These are phyloP conservation scores for Violaceomyces palustris DNA, from an alignment of 1,284 basidiomycete genomes.

Conservation along the genomic window DNA sequence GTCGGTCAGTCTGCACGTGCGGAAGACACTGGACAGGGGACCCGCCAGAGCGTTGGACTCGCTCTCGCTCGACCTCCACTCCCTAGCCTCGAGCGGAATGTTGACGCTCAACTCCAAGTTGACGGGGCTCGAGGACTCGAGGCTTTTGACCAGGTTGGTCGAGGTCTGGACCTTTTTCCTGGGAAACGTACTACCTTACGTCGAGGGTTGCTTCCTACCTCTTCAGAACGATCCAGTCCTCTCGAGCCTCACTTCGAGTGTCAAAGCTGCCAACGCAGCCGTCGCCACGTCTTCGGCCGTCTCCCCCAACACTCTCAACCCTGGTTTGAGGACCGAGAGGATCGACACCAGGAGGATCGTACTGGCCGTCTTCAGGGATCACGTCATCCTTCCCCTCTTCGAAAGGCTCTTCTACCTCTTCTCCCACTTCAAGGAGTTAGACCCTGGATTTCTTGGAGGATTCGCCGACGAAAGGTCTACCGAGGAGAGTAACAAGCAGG, in stretches of 20 bases:
- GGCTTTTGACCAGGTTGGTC: conserved; percentile 69
- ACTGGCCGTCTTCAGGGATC: conserved; percentile 72
- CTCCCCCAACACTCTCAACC: background rate
- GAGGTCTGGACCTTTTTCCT: conserved; percentile 93
- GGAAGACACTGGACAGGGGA: conserved; percentile 54
- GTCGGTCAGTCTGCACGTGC: conserved; percentile 66
- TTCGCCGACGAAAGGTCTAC: too few species aligned
- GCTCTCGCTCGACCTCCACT: conserved; percentile 73
- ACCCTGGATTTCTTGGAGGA: conserved; percentile 13
- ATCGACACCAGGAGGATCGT: conserved; percentile 78
- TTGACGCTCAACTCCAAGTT: conserved; percentile 84
- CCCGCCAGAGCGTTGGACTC: conserved; percentile 55
- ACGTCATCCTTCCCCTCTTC: conserved; percentile 41
- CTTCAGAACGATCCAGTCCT: conserved; percentile 48
- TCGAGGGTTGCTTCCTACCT: conserved; percentile 63
- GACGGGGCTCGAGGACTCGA: conserved; percentile 59
- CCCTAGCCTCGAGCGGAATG: conserved; percentile 81
- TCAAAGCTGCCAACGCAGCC: conserved; percentile 1
- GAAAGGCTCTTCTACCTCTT: conserved; percentile 38
- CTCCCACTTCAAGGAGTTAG: conserved; percentile 22
- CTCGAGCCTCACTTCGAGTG: conserved; percentile 18
- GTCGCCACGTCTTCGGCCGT: background rate
- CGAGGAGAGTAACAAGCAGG: conserved; percentile 16
- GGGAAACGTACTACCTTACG: conserved; percentile 81
- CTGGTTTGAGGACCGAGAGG: background rate